Evolutionary conservation across 1,284 basidiomycete genomes (phyloP), one percentile per base, ranked within the genome.

Genomic region (Melampsora americana): DNA sequence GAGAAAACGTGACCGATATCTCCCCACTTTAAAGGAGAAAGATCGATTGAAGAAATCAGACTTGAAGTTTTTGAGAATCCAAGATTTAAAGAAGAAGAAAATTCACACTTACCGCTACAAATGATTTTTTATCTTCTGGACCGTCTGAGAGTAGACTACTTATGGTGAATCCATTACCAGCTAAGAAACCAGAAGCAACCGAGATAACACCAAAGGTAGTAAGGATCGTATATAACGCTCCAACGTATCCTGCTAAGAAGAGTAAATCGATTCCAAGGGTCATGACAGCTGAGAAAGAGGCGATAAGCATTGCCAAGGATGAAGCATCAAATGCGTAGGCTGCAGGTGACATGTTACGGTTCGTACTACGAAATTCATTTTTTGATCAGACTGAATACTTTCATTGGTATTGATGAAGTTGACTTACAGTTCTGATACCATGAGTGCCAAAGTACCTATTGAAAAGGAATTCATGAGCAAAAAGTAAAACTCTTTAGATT

Each of bases 351-450:
- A 59, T 66, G 35, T 66, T 60, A 32, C 42, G 64, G n/a, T 74
- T 64, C 5, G 71, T 61, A 44, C 71, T 74, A 18, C 18, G 26
- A 14, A n/a, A 30, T 9, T 42, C 5, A 42, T 42, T 5, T 42
- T 42, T 42, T 42, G 6, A 42, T 42, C 12, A 42, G 39, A 9
- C 12, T 1, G 39, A 11, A 42, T 42, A 42, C 5, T 42, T 42
- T 42, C 39, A 1, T n/a, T 56, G 28, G n/a, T 1, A n/a, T 28
- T 1, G 12, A 7, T 56, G 42, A 14, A 44, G 26, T 11, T 1
- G 53, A 56, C 64, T 66, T 66, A 74, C 71, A 74, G 60, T 14
- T 61, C 71, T 26, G 71, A 66, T 42, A 74, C 71, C 71, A 74
- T 74, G 5, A 74, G 48, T 6, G 71, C 71, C 35, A 67, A 44